Percentiles rank a stretch among this genome's conserved stretches.
Evolutionary conservation across 1,284 basidiomycete genomes (phyloP).

Genomic region (Ceratobasidium sp.): DNA sequence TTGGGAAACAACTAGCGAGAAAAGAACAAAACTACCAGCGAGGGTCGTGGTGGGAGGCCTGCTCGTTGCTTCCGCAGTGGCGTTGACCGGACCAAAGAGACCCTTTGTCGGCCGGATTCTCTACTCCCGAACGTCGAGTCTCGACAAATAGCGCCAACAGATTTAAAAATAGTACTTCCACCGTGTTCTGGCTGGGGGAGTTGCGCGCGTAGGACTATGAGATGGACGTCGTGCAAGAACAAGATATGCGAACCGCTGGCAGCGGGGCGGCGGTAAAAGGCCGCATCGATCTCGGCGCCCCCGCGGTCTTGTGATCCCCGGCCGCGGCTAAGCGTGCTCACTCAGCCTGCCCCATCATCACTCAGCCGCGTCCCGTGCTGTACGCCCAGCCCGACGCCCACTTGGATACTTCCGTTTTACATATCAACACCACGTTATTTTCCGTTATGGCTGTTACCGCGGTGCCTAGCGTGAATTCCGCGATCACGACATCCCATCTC

Average conservation of each 20-base stretch:
- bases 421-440: background rate
- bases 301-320: slow-evolving; percentile 14
- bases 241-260: background rate
- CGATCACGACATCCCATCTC: background rate
- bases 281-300: slow-evolving; percentile 13
- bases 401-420: background rate
- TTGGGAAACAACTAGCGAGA: too few species aligned
- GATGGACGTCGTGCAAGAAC: background rate
- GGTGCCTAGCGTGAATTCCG: slow-evolving; percentile 1
- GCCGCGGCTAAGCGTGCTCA: background rate
- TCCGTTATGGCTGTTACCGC: background rate
- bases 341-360: background rate
- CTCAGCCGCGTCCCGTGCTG: background rate
- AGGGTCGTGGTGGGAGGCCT: slow-evolving; percentile 10
- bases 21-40: background rate
- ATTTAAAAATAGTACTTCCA: too few species aligned
- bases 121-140: too few species aligned
- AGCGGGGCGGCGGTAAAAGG: slow-evolving; percentile 7
- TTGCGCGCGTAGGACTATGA: slow-evolving; percentile 21
- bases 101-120: too few species aligned
- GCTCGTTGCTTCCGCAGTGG: slow-evolving; percentile 21
- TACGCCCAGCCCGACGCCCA: background rate
- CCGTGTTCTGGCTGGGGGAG: background rate
- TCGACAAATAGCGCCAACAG: too few species aligned
- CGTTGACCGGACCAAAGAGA: too few species aligned